Evolutionary conservation across 768 basidiomycete genomes (phyloP).

Genomic region (Pleurotus eryngii): DNA sequence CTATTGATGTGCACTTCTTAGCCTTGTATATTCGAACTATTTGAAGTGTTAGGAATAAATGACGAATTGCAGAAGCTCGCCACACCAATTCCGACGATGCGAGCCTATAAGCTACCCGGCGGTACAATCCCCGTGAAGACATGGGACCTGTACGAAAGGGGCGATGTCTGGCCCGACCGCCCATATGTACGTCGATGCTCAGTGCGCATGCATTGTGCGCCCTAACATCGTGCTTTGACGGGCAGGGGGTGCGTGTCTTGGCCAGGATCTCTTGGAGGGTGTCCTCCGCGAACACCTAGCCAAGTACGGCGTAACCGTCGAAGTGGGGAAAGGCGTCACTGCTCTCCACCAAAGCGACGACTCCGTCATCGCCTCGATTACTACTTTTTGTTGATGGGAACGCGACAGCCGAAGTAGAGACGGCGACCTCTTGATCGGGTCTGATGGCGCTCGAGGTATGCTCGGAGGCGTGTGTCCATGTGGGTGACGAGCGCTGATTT

Average conservation of each 20-base stretch:
- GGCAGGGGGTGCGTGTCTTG: slow-evolving; percentile 16
- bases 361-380: slow-evolving; percentile 12
- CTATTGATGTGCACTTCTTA: slow-evolving; percentile 2
- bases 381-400: slow-evolving; percentile 10
- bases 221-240: background rate
- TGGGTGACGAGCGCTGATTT: background rate
- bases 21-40: slow-evolving; percentile 23
- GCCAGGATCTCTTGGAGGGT: slow-evolving; percentile 14
- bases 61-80: slow-evolving; percentile 14
- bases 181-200: slow-evolving; percentile 11
- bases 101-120: slow-evolving; percentile 22
- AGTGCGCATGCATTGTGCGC: background rate
- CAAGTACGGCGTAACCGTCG: slow-evolving; percentile 14
- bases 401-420: slow-evolving; percentile 9
- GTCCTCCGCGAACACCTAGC: slow-evolving; percentile 16
- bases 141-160: slow-evolving; percentile 20
- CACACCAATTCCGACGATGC: slow-evolving; percentile 21
- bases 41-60: slow-evolving; percentile 18
- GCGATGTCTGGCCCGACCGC: slow-evolving; percentile 18
- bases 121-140: slow-evolving; percentile 20
- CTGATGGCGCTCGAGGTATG: slow-evolving; percentile 18
- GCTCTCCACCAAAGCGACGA: slow-evolving; percentile 13
- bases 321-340: slow-evolving; percentile 15
- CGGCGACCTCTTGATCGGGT: slow-evolving; percentile 12
- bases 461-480: background rate